Evolutionary conservation across 1,139 yeast species (phyloP).

Genomic region (Kluyveromyces marxianus): DNA sequence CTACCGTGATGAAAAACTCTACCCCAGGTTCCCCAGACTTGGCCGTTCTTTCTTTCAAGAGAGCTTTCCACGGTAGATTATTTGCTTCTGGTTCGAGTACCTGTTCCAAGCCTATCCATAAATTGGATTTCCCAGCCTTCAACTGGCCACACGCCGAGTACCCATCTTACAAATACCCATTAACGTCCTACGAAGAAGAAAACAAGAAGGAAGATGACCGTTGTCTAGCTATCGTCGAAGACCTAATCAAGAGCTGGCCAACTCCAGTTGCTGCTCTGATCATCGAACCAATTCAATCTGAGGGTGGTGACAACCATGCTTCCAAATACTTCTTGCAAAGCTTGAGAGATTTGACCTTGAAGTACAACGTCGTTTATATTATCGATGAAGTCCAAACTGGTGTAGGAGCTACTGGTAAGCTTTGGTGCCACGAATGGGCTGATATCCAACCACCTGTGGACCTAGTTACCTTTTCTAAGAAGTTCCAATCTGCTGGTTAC

Average conservation of each 20-base stretch:
- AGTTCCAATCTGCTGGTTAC: constrained; percentile 75
- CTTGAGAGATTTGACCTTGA: constrained; percentile 52
- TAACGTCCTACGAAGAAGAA: constrained; percentile 43
- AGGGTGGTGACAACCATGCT: constrained; percentile 70
- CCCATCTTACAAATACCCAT: constrained; percentile 59
- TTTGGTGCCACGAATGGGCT: constrained; percentile 73
- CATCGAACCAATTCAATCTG: constrained; percentile 68
- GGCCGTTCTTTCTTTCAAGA: constrained; percentile 61
- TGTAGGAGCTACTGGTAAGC: constrained; percentile 63
- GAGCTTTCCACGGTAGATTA: constrained; percentile 69
- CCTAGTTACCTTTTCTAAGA: constrained; percentile 68
- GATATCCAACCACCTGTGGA: constrained; percentile 59
- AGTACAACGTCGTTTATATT: constrained; percentile 53
- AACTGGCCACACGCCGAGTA: constrained; percentile 74
- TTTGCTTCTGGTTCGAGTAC: constrained; percentile 70
- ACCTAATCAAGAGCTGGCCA: constrained; percentile 40
- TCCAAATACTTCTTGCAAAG: constrained; percentile 55
- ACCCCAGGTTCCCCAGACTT: constrained; percentile 63
- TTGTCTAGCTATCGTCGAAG: constrained; percentile 52
- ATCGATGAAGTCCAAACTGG: constrained; percentile 74
- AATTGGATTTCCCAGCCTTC: constrained; percentile 68
- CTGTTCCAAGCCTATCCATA: constrained; percentile 68
- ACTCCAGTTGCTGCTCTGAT: constrained; percentile 60
- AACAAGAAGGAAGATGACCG: constrained; percentile 55
- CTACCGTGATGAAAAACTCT: constrained; percentile 56